Conservation (phyloP, 192 early-diverging fungal genomes). For the Spinellus fusiger region DNA sequence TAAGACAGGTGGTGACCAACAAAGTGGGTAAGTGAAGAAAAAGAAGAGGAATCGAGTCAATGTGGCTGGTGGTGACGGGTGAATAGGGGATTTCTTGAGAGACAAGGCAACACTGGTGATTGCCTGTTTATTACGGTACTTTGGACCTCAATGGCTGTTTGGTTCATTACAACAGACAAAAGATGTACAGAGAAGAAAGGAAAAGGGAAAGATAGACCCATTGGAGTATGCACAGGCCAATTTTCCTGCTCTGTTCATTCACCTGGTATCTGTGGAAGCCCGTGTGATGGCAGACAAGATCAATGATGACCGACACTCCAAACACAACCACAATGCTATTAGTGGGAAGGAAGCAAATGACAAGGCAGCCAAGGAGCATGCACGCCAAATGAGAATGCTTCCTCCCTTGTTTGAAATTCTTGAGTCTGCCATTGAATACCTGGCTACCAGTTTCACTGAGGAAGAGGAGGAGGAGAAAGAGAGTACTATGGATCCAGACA, state of each 20-base stretch:
- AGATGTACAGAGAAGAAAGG: neutral
- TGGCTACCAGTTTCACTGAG: slow-evolving; percentile 22
- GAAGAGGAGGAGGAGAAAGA: slow-evolving; percentile 14
- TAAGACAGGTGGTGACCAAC: slow-evolving; percentile 33
- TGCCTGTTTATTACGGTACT: slow-evolving; percentile 18
- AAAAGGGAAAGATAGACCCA: neutral
- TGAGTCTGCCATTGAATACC: slow-evolving; percentile 33
- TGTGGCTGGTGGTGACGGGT: neutral
- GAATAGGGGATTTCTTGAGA: slow-evolving; percentile 21
- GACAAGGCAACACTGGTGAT: slow-evolving; percentile 26
- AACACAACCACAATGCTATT: neutral
- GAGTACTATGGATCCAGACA: slow-evolving; percentile 26
- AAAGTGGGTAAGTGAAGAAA: slow-evolving; percentile 24
- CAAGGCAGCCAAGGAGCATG: slow-evolving; percentile 1
- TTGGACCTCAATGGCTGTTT: slow-evolving; percentile 38
- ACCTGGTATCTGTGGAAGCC: slow-evolving; percentile 33
- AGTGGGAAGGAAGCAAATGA: slow-evolving; percentile 1
- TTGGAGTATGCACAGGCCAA: slow-evolving; percentile 16
- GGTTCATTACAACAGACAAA: slow-evolving; percentile 15
- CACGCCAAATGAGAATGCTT: slow-evolving; percentile 27
- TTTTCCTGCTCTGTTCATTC: slow-evolving; percentile 34
- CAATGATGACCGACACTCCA: slow-evolving; percentile 6
- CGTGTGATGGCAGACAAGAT: slow-evolving; percentile 35
- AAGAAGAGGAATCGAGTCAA: neutral
- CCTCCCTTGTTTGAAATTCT: slow-evolving; percentile 36